Evolutionary conservation across 768 basidiomycete genomes (phyloP), one percentile per base, ranked within the genome.

Genomic region (Epithele typhae): DNA sequence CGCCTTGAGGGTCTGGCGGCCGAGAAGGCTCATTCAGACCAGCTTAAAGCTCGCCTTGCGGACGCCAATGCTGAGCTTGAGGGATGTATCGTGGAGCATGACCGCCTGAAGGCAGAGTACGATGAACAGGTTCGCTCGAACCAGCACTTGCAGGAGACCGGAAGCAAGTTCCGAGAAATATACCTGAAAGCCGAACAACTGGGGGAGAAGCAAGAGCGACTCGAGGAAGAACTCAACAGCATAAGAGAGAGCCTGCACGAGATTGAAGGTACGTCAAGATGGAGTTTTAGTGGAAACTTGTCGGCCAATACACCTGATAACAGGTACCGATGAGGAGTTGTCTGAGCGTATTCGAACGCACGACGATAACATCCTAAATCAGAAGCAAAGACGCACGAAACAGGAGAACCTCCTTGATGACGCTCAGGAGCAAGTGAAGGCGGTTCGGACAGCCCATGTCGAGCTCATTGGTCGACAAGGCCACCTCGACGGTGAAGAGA

Each of bases 1-100:
- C 81, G 86, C 9, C 74, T 97, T 4, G 76, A 86, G 34, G 78
- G 82, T 14, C 75, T 96, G 17, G 76, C 82, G 17, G 72, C 76
- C 18, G 92, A 97, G 67, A 96, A 96, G 59, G 73, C 78, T 7
- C 87, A 92, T 45, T 79, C 93, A 0, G 91, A 94, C 60, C 89
- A 91, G 61, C 80, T 95, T 27, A 84, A 75, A 52, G 72, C 65
- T 4, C 82, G 85, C 11, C 70, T 88, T 25, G 64, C 74, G 14
- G 82, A 85, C 1, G 68, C 87, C 49, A 81, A 76, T 42, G 66
- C 74, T 1, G 62, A 66, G 1, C 83, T 95, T 56, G 75, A 80
- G 3, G 66, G 72, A 1, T 93, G 90, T 60, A 81, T 92, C 52
- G 69, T 79, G 4, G 78, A 87, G 45, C 81, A 83, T 40, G 88